phyloP scores from a whole-genome alignment of 306 rosid species.

The Vachellia collinsii region DNA sequence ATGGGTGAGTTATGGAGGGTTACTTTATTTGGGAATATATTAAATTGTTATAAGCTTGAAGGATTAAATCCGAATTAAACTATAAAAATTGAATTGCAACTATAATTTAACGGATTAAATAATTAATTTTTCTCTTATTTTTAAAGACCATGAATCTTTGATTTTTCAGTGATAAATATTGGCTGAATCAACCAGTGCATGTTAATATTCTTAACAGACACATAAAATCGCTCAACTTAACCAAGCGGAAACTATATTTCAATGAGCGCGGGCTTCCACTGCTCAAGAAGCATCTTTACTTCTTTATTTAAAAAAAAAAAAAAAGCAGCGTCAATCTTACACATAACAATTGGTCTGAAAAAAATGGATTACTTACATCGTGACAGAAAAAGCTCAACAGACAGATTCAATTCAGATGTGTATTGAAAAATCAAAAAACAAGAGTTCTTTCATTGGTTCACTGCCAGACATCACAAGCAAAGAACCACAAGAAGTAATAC shows the following conservation, averaged over 20 bases:
- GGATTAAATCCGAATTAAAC: too few relatives aligned
- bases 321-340: neutral
- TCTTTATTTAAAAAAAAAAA: neutral
- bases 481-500: slow-evolving; percentile 10
- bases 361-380: neutral
- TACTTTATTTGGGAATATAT: too few relatives aligned
- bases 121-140: too few relatives aligned
- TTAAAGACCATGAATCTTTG: neutral
- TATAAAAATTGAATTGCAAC: too few relatives aligned
- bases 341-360: neutral
- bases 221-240: neutral
- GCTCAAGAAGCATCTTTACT: neutral
- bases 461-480: slow-evolving; percentile 5
- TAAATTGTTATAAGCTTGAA: too few relatives aligned
- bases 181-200: neutral
- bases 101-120: too few relatives aligned
- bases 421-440: neutral
- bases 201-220: neutral
- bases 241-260: neutral
- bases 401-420: neutral
- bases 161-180: neutral
- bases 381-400: neutral
- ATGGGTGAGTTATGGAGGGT: too few relatives aligned
- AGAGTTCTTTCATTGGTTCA: neutral
- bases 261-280: neutral